Conservation (phyloP, 306 rosid species). For the Corylus americana region DNA sequence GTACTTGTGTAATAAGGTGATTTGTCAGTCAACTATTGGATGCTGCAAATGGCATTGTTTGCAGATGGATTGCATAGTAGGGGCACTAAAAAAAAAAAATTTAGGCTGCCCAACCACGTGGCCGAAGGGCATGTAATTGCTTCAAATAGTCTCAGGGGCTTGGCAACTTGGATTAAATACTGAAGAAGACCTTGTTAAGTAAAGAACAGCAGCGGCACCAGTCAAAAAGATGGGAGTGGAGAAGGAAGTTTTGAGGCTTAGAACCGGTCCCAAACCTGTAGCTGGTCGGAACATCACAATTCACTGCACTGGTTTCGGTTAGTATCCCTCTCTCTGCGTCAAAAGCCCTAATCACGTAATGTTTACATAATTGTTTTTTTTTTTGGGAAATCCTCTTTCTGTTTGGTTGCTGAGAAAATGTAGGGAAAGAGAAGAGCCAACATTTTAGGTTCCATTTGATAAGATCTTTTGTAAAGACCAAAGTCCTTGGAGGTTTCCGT, state of each 20-base stretch:
- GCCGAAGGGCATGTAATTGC: too few species aligned
- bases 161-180: too few species aligned
- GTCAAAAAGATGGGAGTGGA: constrained; percentile 71
- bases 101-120: too few species aligned
- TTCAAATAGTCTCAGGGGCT: too few species aligned
- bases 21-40: too few species aligned
- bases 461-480: neutral
- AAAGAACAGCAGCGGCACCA: neutral
- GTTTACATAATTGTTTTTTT: neutral
- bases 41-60: too few species aligned
- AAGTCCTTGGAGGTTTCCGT: neutral
- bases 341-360: neutral
- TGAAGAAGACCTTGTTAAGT: too few species aligned
- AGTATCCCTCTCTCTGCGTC: constrained; percentile 9
- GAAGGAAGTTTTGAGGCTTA: constrained; percentile 70
- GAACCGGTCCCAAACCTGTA: constrained; percentile 74
- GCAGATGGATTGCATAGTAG: too few species aligned
- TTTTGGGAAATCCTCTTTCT: neutral
- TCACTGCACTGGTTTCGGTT: constrained; percentile 96
- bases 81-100: too few species aligned
- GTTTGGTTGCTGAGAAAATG: neutral
- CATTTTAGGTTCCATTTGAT: neutral
- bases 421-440: neutral
- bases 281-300: constrained; percentile 85
- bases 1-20: too few species aligned